These are phyloP conservation scores for Jacaranda mimosifolia DNA, from an alignment of 257 asterid species.

Conservation along the genomic window DNA sequence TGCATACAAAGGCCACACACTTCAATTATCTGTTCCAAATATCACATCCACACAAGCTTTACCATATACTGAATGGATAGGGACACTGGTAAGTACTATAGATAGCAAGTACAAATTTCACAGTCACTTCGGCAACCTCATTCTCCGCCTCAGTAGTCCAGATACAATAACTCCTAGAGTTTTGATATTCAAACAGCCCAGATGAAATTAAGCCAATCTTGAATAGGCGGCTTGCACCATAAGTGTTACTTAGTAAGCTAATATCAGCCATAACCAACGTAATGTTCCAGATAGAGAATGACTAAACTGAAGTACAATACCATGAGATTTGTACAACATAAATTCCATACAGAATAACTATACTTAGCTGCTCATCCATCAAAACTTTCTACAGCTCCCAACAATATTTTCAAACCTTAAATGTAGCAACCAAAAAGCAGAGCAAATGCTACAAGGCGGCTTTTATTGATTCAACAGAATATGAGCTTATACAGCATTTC, in stretches of 20 bases:
- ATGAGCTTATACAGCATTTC: background rate
- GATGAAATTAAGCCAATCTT: no score
- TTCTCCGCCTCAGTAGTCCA: background rate
- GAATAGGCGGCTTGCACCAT: no score
- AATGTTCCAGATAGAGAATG: background rate
- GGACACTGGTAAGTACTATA: background rate
- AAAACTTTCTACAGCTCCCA: background rate
- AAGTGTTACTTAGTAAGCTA: background rate
- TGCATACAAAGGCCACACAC: background rate
- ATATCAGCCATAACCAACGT: background rate
- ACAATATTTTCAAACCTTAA: background rate
- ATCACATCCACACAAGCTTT: background rate
- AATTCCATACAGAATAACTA: background rate
- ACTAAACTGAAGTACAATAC: background rate
- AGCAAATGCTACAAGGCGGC: background rate
- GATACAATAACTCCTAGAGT: background rate
- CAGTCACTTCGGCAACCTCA: background rate
- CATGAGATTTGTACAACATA: background rate
- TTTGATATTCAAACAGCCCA: background rate
- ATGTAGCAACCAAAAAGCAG: background rate
- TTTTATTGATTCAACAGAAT: background rate
- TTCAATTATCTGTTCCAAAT: background rate
- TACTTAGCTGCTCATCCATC: background rate
- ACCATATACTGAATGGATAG: background rate
- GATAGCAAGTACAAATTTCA: background rate